Evolutionary conservation across 441 rosid species (phyloP).

Genomic region (Omphalea diandra): DNA sequence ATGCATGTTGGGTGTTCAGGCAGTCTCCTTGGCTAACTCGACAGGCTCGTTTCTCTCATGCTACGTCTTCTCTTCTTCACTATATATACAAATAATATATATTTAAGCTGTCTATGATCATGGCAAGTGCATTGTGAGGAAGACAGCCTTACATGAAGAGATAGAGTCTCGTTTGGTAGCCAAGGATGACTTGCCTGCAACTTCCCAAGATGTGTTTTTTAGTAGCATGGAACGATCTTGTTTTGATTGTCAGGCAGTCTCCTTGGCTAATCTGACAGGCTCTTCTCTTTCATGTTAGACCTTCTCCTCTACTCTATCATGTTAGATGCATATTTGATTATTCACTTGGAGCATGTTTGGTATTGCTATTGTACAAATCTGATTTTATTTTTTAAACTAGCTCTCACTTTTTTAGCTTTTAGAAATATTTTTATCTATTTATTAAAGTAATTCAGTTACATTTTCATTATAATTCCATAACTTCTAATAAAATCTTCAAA

Average conservation of each 20-base stretch:
- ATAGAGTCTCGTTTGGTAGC: not conserved
- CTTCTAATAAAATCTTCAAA: too few species aligned
- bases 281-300: constrained; percentile 10
- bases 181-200: constrained; percentile 12
- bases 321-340: not conserved
- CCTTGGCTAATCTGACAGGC: not conserved
- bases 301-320: constrained; percentile 1
- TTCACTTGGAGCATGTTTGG: too few species aligned
- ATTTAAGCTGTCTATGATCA: too few species aligned
- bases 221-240: not conserved
- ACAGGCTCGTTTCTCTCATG: not conserved
- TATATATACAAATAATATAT: too few species aligned
- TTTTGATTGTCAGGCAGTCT: not conserved
- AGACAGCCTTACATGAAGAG: not conserved
- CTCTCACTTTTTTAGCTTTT: too few species aligned
- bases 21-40: constrained; percentile 5
- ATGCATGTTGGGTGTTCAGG: not conserved
- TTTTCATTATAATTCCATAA: too few species aligned
- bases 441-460: too few species aligned
- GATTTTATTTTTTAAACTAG: too few species aligned
- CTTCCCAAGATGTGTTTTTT: not conserved
- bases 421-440: too few species aligned
- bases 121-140: not conserved
- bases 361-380: too few species aligned
- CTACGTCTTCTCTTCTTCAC: not conserved